Base-by-base conservation (phyloP, 768 basidiomycete genomes). In the Collybia mongolica region DNA sequence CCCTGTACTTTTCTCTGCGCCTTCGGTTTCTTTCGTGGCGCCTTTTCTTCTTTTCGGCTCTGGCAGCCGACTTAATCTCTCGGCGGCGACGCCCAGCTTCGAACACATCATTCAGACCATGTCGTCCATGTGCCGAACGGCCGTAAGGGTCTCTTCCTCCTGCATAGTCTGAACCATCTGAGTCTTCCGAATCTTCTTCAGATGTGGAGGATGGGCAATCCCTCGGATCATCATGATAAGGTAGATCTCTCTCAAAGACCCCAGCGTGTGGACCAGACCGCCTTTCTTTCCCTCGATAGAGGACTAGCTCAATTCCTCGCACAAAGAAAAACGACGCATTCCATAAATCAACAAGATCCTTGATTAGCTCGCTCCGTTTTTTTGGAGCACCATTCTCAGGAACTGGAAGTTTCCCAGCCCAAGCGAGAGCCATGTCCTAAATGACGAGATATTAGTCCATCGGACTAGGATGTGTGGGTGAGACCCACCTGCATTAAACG, bases 311-410 rank as follows among this genome's bases (percentile, higher is more conserved):
- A n/a, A 88, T 80, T 17, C 86, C 84, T 39, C 90, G 88, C 29
- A 75, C 68, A 49, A 77, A 62, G 76, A 91, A 91, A 69, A 90
- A 93, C 7, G 80, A 81, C 24, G 69, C 63, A 63, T 93, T 93
- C 90, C 90, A 93, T 23, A 88, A 70, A 54, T 91, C 82, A 55
- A 93, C 71, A 24, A 93, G 75, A 61, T 90, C 86, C n/a, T 80
- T 80, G 9, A 81, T 68, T 40, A 91, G 72, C 9, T 68, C 72
- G 19, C 86, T 77, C 12, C 82, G 79, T 58, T 79, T 82, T 9
- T 83, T 80, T 23, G 74, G 62, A 49, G 72, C 72, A 15, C 81
- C 80, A 49, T 69, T 72, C 15, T 74, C 74, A 1, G 83, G 78
- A 22, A 87, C 76, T 2, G 89, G 88, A 48, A 91, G 75, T 53